phyloP scores from a whole-genome alignment of 208 protist species.

The Trypanosoma caninum region DNA sequence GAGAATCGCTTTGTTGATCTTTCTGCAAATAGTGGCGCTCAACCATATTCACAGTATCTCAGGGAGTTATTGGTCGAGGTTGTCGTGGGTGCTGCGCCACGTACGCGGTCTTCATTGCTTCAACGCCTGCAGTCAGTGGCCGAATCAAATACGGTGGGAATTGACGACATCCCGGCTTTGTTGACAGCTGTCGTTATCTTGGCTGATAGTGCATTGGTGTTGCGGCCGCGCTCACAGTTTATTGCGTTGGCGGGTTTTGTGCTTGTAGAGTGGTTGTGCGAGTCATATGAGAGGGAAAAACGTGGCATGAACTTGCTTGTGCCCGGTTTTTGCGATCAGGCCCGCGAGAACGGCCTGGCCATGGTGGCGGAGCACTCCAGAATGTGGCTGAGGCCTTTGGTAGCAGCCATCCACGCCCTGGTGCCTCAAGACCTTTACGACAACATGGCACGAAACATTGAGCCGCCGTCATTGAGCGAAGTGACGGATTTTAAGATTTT shows the following conservation, averaged over 20 bases:
- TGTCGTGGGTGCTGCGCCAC: conserved; percentile 33
- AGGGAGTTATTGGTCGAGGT: conserved; percentile 57
- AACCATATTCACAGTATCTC: conserved; percentile 32
- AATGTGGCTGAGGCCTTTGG: conserved; percentile 41
- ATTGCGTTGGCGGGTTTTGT: conserved; percentile 35
- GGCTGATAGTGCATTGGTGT: conserved; percentile 55
- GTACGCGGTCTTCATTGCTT: conserved; percentile 35
- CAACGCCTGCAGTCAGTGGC: conserved; percentile 34
- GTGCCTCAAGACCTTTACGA: conserved; percentile 74
- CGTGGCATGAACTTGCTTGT: conserved; percentile 32
- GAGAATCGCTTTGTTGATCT: conserved; percentile 33
- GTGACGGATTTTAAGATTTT: conserved; percentile 5
- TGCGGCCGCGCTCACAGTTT: conserved; percentile 52
- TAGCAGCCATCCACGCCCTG: conserved; percentile 38
- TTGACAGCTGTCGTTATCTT: conserved; percentile 54
- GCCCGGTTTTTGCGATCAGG: conserved; percentile 20
- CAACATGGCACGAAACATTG: conserved; percentile 56
- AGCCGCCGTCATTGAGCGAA: conserved; percentile 22
- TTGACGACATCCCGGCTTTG: conserved; percentile 38
- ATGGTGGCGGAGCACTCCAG: conserved; percentile 49
- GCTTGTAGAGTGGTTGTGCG: conserved; percentile 44
- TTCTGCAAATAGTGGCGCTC: conserved; percentile 9
- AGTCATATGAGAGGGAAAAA: conserved; percentile 48
- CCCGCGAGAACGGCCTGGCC: conserved; percentile 15
- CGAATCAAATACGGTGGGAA: conserved; percentile 27